phyloP scores from a whole-genome alignment of 768 basidiomycete genomes.

The Tulasnella sp. region DNA sequence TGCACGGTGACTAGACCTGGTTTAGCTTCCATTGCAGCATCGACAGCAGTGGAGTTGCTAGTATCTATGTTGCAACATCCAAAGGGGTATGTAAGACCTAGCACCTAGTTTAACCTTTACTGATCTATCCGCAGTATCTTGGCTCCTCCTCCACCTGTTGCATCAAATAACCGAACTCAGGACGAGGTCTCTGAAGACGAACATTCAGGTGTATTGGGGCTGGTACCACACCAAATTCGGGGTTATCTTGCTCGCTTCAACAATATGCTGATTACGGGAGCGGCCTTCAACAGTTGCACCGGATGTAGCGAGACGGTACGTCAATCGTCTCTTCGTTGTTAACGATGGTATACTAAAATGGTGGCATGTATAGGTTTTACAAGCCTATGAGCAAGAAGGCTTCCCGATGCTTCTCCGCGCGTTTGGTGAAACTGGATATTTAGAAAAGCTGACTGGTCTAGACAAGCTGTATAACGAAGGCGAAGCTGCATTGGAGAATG shows the following conservation, averaged over 20 bases:
- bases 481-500: slow-evolving; percentile 51
- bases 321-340: slow-evolving; percentile 5
- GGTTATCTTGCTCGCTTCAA: slow-evolving; percentile 82
- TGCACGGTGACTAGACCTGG: slow-evolving; percentile 97
- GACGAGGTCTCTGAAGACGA: slow-evolving; percentile 21
- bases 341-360: background rate
- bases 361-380: slow-evolving; percentile 42
- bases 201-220: slow-evolving; percentile 51
- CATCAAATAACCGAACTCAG: slow-evolving; percentile 24
- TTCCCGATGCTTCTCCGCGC: slow-evolving; percentile 67
- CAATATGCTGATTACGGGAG: slow-evolving; percentile 70
- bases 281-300: slow-evolving; percentile 77
- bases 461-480: slow-evolving; percentile 66
- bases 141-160: slow-evolving; percentile 54
- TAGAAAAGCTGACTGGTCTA: slow-evolving; percentile 65
- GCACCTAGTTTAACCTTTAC: slow-evolving; percentile 19
- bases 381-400: slow-evolving; percentile 70
- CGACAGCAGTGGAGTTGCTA: slow-evolving; percentile 85
- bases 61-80: slow-evolving; percentile 84
- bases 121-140: slow-evolving; percentile 30
- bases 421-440: slow-evolving; percentile 67
- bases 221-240: slow-evolving; percentile 88
- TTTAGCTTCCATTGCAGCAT: slow-evolving; percentile 80
- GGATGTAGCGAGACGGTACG: slow-evolving; percentile 74
- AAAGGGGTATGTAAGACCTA: slow-evolving; percentile 43